Base-by-base conservation (phyloP, 768 basidiomycete species). In the Trametopsis cervina region DNA sequence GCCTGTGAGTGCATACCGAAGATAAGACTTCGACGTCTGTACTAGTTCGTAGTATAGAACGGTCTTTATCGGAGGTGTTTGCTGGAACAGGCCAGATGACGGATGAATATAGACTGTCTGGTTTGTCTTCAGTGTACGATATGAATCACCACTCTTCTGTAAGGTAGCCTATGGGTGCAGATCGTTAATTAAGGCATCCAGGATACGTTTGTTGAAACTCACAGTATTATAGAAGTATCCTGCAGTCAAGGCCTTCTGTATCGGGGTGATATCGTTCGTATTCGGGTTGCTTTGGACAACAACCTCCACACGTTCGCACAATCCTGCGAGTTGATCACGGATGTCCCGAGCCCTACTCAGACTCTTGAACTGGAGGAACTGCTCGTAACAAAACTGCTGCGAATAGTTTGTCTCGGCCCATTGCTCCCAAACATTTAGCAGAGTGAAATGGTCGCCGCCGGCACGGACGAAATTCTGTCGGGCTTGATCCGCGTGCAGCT, bases 351-450 rank as follows among this genome's bases (percentile, higher is more conserved):
- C 95, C 33, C 96, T 79, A 58, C 85, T 88, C 21, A 99, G 71
- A 53, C 88, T 90, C 75, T 98, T 96, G 76, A 85, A 93, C 62
- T 95, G 94, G 42, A 96, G 66, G 69, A 89, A 97, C 55, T 94
- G 89, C 61, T 95, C 93, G 63, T 94, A 96, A 60, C 91, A 94
- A 69, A 91, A 96, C 58, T 94, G 90, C 62, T 97, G 91, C 18
- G 91, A 94, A 62, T 93, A 98, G 60, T 92, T 92, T 20, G 94
- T 90, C 54, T 99, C 96, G 17, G 89, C 89, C 96, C 96, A 99
- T 61, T 97, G 94, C 63, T 97, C 94, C 87, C 93, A 98, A 11
- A 98, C 91, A 63, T 98, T 98, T 22, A 99, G 75, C 20, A 99
- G 67, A 4, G 95, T 98, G 63, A 98, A 99, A 68, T 98, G 96